Evolutionary conservation across 768 basidiomycete genomes (phyloP).

Genomic region (Cystobasidium onofrii): DNA sequence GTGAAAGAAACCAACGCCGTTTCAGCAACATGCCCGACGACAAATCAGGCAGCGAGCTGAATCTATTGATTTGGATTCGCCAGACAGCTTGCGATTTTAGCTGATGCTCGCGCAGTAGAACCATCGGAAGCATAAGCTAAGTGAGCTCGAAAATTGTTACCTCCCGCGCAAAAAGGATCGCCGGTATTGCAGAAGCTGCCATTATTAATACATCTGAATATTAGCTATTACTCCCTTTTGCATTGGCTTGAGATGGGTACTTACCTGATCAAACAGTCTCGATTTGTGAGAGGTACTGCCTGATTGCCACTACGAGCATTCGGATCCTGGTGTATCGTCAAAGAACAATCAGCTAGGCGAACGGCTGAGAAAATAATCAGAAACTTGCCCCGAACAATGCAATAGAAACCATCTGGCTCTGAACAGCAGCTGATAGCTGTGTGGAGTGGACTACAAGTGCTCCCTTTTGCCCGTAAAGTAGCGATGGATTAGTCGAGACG

Average conservation of each 20-base stretch:
- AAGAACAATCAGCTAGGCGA: neutral
- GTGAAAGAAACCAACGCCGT: too few species aligned
- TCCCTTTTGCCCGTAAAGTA: too few species aligned
- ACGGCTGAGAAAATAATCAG: neutral
- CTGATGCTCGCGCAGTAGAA: neutral
- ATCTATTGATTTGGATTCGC: neutral
- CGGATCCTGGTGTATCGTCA: slow-evolving; percentile 25
- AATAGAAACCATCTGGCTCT: slow-evolving; percentile 3
- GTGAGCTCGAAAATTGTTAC: slow-evolving; percentile 15
- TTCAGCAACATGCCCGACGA: too few species aligned
- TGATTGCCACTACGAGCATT: neutral
- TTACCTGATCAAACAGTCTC: neutral
- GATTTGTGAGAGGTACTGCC: neutral
- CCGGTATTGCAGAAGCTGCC: slow-evolving; percentile 9
- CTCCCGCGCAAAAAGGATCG: slow-evolving; percentile 20
- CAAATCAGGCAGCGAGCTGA: too few species aligned
- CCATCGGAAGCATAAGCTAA: slow-evolving; percentile 28
- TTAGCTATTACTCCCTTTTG: neutral
- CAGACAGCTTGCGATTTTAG: slow-evolving; percentile 19
- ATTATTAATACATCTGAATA: neutral
- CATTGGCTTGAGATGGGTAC: neutral
- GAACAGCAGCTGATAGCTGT: neutral
- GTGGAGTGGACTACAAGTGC: slow-evolving; percentile 25
- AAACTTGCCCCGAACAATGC: slow-evolving; percentile 20
- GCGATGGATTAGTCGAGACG: too few species aligned